These are phyloP conservation scores for Beauveria sp. DNA, from an alignment of 2,329 filamentous ascomycete genomes.

Conservation along the genomic window DNA sequence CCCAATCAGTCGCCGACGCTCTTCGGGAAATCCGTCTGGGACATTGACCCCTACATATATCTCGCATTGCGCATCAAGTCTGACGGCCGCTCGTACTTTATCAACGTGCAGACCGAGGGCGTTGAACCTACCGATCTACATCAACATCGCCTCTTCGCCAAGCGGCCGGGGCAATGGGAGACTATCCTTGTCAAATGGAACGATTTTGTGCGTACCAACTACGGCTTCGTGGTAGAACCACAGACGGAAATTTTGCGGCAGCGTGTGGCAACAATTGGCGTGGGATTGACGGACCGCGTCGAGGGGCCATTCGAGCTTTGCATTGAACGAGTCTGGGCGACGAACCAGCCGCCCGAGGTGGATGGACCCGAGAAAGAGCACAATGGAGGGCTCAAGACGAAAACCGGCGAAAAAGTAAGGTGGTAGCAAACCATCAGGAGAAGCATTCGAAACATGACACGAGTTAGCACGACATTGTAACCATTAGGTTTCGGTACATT, in stretches of 20 bases:
- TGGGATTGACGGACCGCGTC: constrained; percentile 82
- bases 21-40: constrained; percentile 82
- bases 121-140: constrained; percentile 93
- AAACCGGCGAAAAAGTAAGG: constrained; percentile 29
- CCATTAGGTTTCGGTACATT: not conserved
- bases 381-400: constrained; percentile 28
- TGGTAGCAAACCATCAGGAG: constrained; percentile 21
- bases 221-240: constrained; percentile 86
- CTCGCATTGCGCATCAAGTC: constrained; percentile 84
- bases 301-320: constrained; percentile 83
- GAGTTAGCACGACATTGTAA: not conserved
- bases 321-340: constrained; percentile 85
- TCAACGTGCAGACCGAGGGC: constrained; percentile 92
- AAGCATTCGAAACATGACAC: not conserved
- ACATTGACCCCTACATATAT: constrained; percentile 83
- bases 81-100: constrained; percentile 84
- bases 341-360: constrained; percentile 45
- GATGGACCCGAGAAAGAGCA: constrained; percentile 16
- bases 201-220: constrained; percentile 91
- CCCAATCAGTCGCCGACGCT: constrained; percentile 66
- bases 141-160: constrained; percentile 80
- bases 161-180: constrained; percentile 82
- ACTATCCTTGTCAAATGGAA: constrained; percentile 86
- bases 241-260: constrained; percentile 84
- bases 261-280: constrained; percentile 76